Base-by-base conservation (phyloP, 2,329 filamentous ascomycete genomes). In the Elsinoe australis region DNA sequence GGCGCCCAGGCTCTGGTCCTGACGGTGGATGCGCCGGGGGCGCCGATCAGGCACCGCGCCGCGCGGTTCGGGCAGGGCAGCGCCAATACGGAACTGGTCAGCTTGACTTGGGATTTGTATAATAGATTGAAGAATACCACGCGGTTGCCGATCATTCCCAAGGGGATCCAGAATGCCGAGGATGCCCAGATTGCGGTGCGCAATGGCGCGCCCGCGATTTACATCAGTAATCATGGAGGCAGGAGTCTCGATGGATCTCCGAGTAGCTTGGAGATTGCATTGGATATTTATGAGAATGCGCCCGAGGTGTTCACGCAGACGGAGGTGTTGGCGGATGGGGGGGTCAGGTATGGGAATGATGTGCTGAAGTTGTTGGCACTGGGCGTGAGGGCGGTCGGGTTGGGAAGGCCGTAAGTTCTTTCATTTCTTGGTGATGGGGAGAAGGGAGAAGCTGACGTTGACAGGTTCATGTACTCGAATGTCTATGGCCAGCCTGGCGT, bases 201-300 rank as follows among this genome's bases (percentile, higher is more conserved):
- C 35, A 51, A 63, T 5, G 66, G 66, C 9, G 63, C 58, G 6
- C 60, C 60, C 21, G 66, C 66, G 2, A 64, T 68, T 46, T 67
- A 64, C 54, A 56, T 69, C 35, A 67, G 64, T 39, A 69, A 69
- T 56, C 66, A 68, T 54, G 67, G 67, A 15, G 67, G 66, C 8
- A 60, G 67, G 38, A 61, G 64, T 39, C 58, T 66, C 45, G 66
- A 68, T 63, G 39, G 71, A n/a, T 71, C 74, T 2, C 81, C 83
- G 0, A 83, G 76, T 0, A 78, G 83, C 1, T 79, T 83, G 8
- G 85, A 92, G 58, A 79, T 90, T 44, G 84, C 84, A 3, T 76
- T 86, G 6, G 85, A 87, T 52, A 82, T 87, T 47, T 82, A 85
- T 63, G 80, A 77, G n/a, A 50, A 62, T 10, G 64, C 58, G 12